These are phyloP conservation scores for Colletotrichum tabaci DNA, from an alignment of 2,329 filamentous ascomycete species.

Conservation along the genomic window DNA sequence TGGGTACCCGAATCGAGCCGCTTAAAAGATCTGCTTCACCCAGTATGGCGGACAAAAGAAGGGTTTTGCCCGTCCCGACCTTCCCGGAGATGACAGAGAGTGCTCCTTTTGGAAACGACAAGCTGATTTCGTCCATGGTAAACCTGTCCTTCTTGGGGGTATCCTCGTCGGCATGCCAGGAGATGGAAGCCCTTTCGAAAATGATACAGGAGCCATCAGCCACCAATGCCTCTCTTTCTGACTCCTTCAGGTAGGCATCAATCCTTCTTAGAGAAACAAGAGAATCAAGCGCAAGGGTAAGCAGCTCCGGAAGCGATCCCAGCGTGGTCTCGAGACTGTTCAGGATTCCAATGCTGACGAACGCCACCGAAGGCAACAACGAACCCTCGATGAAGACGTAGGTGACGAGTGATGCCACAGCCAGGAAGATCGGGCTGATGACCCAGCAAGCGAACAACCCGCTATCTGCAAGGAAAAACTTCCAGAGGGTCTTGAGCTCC, in stretches of 20 bases:
- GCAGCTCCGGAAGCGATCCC: too few species aligned
- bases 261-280: constrained; percentile 81
- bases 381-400: constrained; percentile 76
- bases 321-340: constrained; percentile 71
- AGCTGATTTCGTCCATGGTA: constrained; percentile 73
- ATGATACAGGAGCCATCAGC: constrained; percentile 71
- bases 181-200: constrained; percentile 78
- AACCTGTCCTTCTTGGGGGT: constrained; percentile 73
- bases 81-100: constrained; percentile 83
- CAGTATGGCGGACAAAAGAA: constrained; percentile 80
- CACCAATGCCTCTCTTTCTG: constrained; percentile 72
- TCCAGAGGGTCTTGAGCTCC: constrained; percentile 78
- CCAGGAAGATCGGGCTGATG: constrained; percentile 79
- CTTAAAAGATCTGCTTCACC: constrained; percentile 80
- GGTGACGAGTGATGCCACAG: constrained; percentile 78
- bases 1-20: constrained; percentile 73
- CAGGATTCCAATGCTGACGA: constrained; percentile 84
- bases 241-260: constrained; percentile 77
- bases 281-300: constrained; percentile 78
- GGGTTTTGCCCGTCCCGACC: constrained; percentile 84
- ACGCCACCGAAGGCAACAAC: constrained; percentile 81
- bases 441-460: constrained; percentile 79
- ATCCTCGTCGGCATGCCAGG: constrained; percentile 79
- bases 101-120: constrained; percentile 78
- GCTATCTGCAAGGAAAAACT: constrained; percentile 75